Percentiles rank a stretch among this genome's conserved stretches.
phyloP scores from a whole-genome alignment of 495 filamentous ascomycete species.

The Aspergillus campestris region DNA sequence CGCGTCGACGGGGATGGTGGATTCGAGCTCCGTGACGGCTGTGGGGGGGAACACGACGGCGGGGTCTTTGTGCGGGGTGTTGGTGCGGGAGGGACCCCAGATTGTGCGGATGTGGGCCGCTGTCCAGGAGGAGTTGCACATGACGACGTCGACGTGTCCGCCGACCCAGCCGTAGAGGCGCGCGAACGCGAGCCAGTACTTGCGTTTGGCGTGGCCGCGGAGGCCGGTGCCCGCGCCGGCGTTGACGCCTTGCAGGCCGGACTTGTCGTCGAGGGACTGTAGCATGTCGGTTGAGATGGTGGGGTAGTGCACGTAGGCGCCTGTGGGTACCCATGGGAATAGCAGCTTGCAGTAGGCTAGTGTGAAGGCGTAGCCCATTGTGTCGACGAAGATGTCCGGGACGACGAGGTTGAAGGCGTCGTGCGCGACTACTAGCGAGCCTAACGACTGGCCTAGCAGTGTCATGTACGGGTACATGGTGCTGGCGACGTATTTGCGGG shows the following conservation, averaged over 20 bases:
- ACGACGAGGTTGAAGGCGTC: constrained; percentile 90
- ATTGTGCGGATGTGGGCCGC: constrained; percentile 70
- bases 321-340: constrained; percentile 75
- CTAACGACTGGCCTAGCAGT: constrained; percentile 84
- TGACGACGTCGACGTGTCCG: constrained; percentile 75
- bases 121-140: constrained; percentile 97
- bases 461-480: constrained; percentile 89
- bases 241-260: constrained; percentile 68
- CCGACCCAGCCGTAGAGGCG: constrained; percentile 73
- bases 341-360: constrained; percentile 73
- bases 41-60: constrained; percentile 85
- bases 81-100: constrained; percentile 58
- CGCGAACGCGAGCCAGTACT: constrained; percentile 85
- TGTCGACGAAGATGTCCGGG: constrained; percentile 92
- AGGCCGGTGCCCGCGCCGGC: constrained; percentile 66
- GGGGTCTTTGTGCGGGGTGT: constrained; percentile 25
- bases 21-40: constrained; percentile 72
- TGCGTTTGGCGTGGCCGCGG: constrained; percentile 57
- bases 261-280: constrained; percentile 59
- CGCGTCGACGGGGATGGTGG: constrained; percentile 56
- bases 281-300: constrained; percentile 99
- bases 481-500: constrained; percentile 72
- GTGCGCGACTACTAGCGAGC: constrained; percentile 76
- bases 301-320: constrained; percentile 94
- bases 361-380: constrained; percentile 95